A percentile compares a stretch with the other conserved stretches of the same genome.
Evolutionary conservation across 2,329 filamentous ascomycete genomes (phyloP).

Genomic region (Fusarium paranaense): DNA sequence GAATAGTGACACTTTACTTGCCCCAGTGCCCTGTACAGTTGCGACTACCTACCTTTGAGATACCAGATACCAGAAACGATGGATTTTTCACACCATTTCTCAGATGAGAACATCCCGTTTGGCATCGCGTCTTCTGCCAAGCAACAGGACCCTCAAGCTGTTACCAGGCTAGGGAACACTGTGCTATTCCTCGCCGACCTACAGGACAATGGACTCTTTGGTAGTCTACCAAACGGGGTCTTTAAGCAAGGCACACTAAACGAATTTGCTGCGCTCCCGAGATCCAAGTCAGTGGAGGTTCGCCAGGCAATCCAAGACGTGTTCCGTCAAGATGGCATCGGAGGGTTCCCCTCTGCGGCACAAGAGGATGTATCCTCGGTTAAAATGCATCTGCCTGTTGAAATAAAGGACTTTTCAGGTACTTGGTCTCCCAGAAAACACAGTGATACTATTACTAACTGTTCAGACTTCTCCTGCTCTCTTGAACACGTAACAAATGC

Average conservation of each 20-base stretch:
- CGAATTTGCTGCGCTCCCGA: constrained; percentile 16
- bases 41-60: background rate
- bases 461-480: constrained; percentile 66
- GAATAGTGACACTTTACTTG: background rate
- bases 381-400: constrained; percentile 65
- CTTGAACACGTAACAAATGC: constrained; percentile 65
- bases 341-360: constrained; percentile 9
- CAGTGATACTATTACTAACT: background rate
- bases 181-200: constrained; percentile 65
- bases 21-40: no score
- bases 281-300: background rate
- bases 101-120: constrained; percentile 64
- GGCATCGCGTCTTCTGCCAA: constrained; percentile 59
- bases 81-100: constrained; percentile 56
- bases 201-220: constrained; percentile 42
- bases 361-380: constrained; percentile 30
- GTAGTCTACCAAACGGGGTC: constrained; percentile 14
- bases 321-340: background rate
- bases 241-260: constrained; percentile 18
- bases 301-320: background rate
- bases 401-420: constrained; percentile 64
- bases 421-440: background rate
- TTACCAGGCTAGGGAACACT: constrained; percentile 61
- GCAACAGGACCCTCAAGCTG: constrained; percentile 56
- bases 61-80: background rate